Evolutionary conservation across 352 stramenopile genomes (phyloP).

Genomic region (Peronospora farinosa): DNA sequence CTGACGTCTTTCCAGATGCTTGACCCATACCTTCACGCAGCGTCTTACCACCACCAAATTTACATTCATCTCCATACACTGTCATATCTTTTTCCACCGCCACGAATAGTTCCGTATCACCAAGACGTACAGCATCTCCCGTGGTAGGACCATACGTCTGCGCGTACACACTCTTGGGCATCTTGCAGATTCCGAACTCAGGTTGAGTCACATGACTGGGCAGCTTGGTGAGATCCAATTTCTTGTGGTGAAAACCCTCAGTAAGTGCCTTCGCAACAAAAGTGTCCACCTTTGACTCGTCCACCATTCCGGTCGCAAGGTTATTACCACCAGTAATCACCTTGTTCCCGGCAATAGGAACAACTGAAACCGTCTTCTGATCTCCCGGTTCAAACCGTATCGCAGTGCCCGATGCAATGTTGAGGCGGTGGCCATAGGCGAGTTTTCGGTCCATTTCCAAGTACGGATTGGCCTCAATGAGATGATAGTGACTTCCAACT

Average conservation of each 20-base stretch:
- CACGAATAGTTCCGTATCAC: conserved; percentile 90
- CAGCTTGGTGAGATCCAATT: conserved; percentile 26
- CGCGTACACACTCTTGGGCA: conserved; percentile 75
- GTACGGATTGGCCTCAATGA: conserved; percentile 93
- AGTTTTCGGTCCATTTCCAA: conserved; percentile 91
- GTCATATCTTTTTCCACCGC: conserved; percentile 88
- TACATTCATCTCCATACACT: conserved; percentile 77
- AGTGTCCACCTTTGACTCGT: conserved; percentile 42
- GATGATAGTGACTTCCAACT: conserved; percentile 93
- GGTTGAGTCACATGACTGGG: conserved; percentile 21
- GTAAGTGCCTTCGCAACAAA: conserved; percentile 50
- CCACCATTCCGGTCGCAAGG: conserved; percentile 78
- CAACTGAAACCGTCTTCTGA: conserved; percentile 91
- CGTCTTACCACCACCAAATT: conserved; percentile 95
- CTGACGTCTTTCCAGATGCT: conserved; percentile 36
- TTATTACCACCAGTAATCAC: conserved; percentile 86
- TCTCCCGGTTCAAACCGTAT: conserved; percentile 96
- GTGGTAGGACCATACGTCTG: conserved; percentile 91
- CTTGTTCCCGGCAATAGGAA: conserved; percentile 87
- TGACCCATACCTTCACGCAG: conserved; percentile 79
- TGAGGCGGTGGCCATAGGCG: conserved; percentile 90
- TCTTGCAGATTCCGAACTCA: conserved; percentile 37
- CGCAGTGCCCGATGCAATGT: conserved; percentile 89
- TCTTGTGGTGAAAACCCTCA: conserved; percentile 58
- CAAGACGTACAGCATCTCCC: conserved; percentile 90